These are phyloP conservation scores for Hypoxylon sp. DNA, from an alignment of 2,329 filamentous ascomycete genomes.

Conservation along the genomic window DNA sequence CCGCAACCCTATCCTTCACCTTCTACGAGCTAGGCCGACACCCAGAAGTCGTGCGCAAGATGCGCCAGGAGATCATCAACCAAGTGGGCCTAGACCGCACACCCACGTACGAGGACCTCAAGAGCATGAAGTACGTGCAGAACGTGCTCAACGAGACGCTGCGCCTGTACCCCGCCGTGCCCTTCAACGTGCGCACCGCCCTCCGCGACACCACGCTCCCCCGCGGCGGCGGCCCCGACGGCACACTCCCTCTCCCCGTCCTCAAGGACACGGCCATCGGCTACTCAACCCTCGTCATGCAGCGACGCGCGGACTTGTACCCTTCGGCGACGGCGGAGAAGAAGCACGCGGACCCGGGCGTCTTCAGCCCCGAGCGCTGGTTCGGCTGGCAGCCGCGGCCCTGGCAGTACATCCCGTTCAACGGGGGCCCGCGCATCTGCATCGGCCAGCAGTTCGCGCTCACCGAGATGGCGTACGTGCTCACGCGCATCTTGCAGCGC, in stretches of 20 bases:
- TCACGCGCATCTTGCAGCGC: constrained; percentile 79
- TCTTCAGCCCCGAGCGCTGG: constrained; percentile 79
- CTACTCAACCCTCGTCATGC: constrained; percentile 80
- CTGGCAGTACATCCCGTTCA: constrained; percentile 83
- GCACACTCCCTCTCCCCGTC: constrained; percentile 73
- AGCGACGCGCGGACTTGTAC: constrained; percentile 76
- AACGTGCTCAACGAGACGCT: constrained; percentile 82
- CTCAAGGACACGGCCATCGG: constrained; percentile 75
- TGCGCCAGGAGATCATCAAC: constrained; percentile 80
- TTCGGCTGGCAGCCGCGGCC: constrained; percentile 72
- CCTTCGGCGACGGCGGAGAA: constrained; percentile 65
- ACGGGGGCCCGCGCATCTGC: constrained; percentile 80
- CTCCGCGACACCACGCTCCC: constrained; percentile 82
- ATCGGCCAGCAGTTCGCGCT: constrained; percentile 87
- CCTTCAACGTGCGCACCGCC: constrained; percentile 82
- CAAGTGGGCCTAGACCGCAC: constrained; percentile 73
- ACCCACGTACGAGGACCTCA: constrained; percentile 84
- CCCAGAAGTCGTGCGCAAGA: constrained; percentile 75
- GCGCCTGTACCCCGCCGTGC: constrained; percentile 82
- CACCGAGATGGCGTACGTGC: constrained; percentile 81
- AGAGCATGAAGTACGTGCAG: constrained; percentile 87
- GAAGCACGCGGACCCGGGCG: constrained; percentile 61
- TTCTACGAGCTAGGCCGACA: constrained; percentile 85
- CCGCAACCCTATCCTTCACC: constrained; percentile 82
- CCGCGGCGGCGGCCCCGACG: constrained; percentile 76